Base-by-base conservation (phyloP, 345 rosid genomes). In the Geranium rotundifolium region DNA sequence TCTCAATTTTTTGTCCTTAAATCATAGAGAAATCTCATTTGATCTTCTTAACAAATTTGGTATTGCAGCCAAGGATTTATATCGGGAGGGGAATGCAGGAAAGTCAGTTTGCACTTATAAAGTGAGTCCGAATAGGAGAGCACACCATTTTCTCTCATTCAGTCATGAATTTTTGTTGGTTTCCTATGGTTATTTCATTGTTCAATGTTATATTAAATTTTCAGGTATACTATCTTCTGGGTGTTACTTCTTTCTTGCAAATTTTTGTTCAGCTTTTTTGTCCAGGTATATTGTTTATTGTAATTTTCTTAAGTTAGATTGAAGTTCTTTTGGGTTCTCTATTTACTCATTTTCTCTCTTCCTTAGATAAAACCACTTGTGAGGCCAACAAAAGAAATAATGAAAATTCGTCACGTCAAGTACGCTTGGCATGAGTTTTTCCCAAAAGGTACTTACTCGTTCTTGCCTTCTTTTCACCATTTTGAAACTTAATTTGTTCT, bases 41-140 rank as follows among this genome's bases (percentile, higher is more conserved):
- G 49, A 69, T 72, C 61, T 59, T 23, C 60, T 79, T 56, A 65
- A 61, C 61, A 46, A 64, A 23, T 34, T 60, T 30, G 18, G 63
- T 72, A 61, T 63, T 74, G 76, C 91, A 92, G 97, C 98, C 96
- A 64, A 83, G 98, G 76, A 80, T 89, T 65, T 92, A 89, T 64
- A 72, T 92, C 56, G 98, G 98, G 55, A 84, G 98, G 75, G 98
- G 98, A 68, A 89, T 92, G 98, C 98, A 92, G 76, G 98, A 92
- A 77, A 92, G 98, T 66, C 98, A 89, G 70, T 80, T 87, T 77
- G 62, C 93, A 63, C 90, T 92, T 57, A 63, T 92, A 57, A 92
- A 92, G 98, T 92, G 74, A 80, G 97, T 58, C 60, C 15, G 5
- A 20, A 65, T 61, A 59, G 55, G 39, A 50, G 60, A 52, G 61